Conservation (phyloP, 495 filamentous ascomycete genomes). For the Collariella sp. region DNA sequence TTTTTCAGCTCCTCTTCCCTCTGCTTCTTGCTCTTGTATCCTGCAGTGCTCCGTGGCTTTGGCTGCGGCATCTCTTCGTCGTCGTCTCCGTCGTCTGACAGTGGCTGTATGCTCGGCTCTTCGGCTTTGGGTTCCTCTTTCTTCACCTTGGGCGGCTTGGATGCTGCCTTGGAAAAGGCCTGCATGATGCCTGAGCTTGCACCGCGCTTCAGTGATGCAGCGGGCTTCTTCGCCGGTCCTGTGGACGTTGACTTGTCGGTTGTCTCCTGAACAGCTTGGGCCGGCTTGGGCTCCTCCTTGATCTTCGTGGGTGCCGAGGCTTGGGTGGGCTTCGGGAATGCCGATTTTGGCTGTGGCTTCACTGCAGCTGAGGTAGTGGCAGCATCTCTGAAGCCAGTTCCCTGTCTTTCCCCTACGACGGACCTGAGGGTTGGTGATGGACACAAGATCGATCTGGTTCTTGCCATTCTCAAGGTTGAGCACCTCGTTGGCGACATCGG, state of each 20-base stretch:
- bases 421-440: constrained; percentile 32
- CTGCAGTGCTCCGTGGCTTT: constrained; percentile 27
- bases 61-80: constrained; percentile 46
- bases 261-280: constrained; percentile 15
- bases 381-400: constrained; percentile 16
- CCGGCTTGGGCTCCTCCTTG: constrained; percentile 31
- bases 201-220: constrained; percentile 48
- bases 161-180: constrained; percentile 73
- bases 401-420: constrained; percentile 33
- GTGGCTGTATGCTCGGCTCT: constrained; percentile 52
- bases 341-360: constrained; percentile 15
- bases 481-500: constrained; percentile 61
- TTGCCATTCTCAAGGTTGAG: constrained; percentile 19
- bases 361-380: constrained; percentile 9
- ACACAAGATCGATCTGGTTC: constrained; percentile 16
- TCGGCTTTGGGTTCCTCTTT: constrained; percentile 44
- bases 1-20: constrained; percentile 62
- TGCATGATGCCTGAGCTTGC: constrained; percentile 55
- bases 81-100: constrained; percentile 65
- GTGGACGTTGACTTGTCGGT: constrained; percentile 23
- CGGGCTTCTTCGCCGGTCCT: constrained; percentile 32
- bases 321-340: constrained; percentile 1
- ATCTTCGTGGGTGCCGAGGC: constrained; percentile 6
- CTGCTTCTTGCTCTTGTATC: constrained; percentile 55
- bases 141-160: constrained; percentile 35